Base-by-base conservation (phyloP, 805 yeast species). In the Nakazawaea sp. region DNA sequence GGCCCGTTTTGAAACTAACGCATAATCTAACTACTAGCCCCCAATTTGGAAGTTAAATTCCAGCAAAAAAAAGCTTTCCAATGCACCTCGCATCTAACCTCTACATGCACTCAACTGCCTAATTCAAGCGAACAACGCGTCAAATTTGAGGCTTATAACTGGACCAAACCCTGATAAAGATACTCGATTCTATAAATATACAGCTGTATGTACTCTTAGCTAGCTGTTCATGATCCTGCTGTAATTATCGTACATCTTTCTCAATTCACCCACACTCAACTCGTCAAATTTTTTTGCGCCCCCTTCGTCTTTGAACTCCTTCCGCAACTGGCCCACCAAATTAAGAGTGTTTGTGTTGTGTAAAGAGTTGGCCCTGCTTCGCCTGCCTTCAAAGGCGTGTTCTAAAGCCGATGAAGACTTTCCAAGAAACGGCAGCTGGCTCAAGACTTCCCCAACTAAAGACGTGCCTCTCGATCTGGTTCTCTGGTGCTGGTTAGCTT, bases 321-420 rank as follows among this genome's bases (percentile, higher is more conserved):
- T 21, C 10, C 10, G 7, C 24, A 21, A 21, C 24, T 21, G 24
- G 24, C n/a, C n/a, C n/a, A n/a, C n/a, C n/a, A n/a, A n/a, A n/a
- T n/a, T n/a, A n/a, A n/a, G n/a, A n/a, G n/a, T n/a, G n/a, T n/a
- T n/a, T n/a, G n/a, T n/a, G n/a, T n/a, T n/a, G n/a, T n/a, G 32
- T 29, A 28, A 49, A 8, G 18, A 53, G 19, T 45, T 55, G 5
- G 57, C 60, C 11, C 62, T 36, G 33, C 59, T 56, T 28, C 61
- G 41, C 27, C 42, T n/a, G 48, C 60, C 29, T 47, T 55, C 61
- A 31, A 58, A 43, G 1, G 62, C 63, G 36, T 41, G 53, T 33
- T 59, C 64, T 16, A 59, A 43, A 3, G 62, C 49, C 25, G 48
- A 52, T 15, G 58, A 36, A 11, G 51, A 23, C 38, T 50, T 20